These are phyloP conservation scores for Perkinsus marinus DNA, from an alignment of 169 alveolate genomes.

Conservation along the genomic window DNA sequence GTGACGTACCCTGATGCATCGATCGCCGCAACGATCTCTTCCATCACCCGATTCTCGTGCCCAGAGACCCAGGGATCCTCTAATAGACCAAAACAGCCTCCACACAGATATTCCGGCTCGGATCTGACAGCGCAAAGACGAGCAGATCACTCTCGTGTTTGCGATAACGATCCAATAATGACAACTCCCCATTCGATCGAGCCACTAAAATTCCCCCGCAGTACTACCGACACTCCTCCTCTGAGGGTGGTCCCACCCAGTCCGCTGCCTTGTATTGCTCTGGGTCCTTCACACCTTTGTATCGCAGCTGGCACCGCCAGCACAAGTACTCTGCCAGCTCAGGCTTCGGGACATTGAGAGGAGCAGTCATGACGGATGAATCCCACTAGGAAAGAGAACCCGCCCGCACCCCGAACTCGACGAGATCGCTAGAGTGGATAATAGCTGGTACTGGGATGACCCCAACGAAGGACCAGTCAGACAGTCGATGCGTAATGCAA, in stretches of 20 bases:
- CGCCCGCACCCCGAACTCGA: too few relatives aligned
- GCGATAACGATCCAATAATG: neutral
- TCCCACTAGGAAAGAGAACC: too few relatives aligned
- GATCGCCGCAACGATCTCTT: neutral
- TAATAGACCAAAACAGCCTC: neutral
- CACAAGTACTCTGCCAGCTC: neutral
- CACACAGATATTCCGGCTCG: neutral
- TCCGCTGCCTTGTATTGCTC: neutral
- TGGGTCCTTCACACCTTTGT: neutral
- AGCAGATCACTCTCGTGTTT: too few relatives aligned
- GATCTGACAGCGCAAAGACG: neutral
- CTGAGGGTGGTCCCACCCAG: neutral
- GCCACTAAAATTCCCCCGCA: too few relatives aligned
- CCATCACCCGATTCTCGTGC: neutral
- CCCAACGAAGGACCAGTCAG: neutral
- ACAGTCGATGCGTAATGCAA: neutral
- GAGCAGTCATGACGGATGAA: too few relatives aligned
- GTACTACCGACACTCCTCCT: neutral
- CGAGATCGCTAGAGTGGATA: too few relatives aligned
- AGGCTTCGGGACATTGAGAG: too few relatives aligned
- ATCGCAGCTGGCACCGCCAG: neutral
- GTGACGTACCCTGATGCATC: neutral
- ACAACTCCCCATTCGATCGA: neutral
- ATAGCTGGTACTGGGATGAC: neutral
- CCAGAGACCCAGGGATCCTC: neutral